Percentiles rank a stretch among this genome's conserved stretches.
These are phyloP conservation scores for Trichosporon faecale DNA, from an alignment of 1,284 basidiomycete species.

Conservation along the genomic window DNA sequence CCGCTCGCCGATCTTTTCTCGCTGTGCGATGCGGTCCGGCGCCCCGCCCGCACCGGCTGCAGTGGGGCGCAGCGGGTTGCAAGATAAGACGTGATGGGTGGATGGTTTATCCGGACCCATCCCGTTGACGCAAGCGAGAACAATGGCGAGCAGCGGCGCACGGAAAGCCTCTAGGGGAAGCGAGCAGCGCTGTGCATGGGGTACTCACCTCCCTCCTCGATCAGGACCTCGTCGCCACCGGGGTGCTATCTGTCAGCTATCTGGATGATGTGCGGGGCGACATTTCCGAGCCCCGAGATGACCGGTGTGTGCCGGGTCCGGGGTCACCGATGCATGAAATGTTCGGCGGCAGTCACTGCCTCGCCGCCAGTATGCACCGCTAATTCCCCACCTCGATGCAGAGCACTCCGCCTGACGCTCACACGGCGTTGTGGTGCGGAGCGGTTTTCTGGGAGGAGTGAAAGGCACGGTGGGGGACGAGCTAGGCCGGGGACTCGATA, in stretches of 20 bases:
- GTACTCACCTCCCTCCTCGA: slow-evolving; percentile 83
- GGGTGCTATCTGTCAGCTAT: slow-evolving; percentile 65
- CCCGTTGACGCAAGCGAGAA: no score
- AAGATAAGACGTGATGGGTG: no score
- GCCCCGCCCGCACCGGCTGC: no score
- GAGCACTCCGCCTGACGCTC: no score
- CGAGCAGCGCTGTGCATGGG: not conserved
- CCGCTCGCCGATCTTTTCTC: not conserved
- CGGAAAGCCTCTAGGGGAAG: not conserved
- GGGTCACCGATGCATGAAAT: slow-evolving; percentile 7
- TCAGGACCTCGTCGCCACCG: slow-evolving; percentile 94
- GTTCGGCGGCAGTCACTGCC: not conserved
- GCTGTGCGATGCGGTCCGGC: not conserved
- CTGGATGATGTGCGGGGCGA: not conserved
- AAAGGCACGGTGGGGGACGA: not conserved
- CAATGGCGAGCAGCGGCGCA: not conserved
- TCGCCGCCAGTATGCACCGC: no score
- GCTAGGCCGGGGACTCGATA: not conserved
- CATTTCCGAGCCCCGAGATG: not conserved
- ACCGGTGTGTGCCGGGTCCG: not conserved
- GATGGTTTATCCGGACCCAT: not conserved
- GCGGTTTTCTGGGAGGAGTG: not conserved
- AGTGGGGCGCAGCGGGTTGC: no score
- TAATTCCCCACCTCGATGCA: not conserved
- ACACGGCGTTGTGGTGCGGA: no score